Evolutionary conservation across 441 rosid genomes (phyloP).

Genomic region (Cnidoscolus chayamansa): DNA sequence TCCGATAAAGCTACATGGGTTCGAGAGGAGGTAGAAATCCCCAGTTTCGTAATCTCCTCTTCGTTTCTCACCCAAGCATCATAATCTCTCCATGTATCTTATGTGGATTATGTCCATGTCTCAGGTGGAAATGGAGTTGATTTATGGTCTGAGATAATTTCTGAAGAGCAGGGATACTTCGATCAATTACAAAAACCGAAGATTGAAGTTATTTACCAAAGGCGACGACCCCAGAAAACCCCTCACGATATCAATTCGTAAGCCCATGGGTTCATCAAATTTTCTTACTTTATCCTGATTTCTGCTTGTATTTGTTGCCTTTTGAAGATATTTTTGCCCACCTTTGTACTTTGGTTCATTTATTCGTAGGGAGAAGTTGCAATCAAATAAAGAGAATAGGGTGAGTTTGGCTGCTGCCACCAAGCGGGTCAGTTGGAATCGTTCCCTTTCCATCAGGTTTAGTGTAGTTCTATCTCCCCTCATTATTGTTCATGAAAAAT

Average conservation of each 20-base stretch:
- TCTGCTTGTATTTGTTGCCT: neutral
- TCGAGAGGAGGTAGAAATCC: conserved; percentile 12
- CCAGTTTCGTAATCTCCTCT: neutral
- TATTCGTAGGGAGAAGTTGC: conserved; percentile 26
- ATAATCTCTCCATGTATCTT: neutral
- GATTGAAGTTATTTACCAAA: conserved; percentile 44
- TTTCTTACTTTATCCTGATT: neutral
- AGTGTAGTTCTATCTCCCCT: neutral
- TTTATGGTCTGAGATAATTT: conserved; percentile 56
- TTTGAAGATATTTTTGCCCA: neutral
- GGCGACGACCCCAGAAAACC: conserved; percentile 42
- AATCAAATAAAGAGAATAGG: conserved; percentile 35
- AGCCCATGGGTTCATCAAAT: neutral
- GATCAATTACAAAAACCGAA: conserved; percentile 18
- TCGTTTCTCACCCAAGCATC: neutral
- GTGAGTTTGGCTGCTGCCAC: conserved; percentile 46
- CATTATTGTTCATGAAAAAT: neutral
- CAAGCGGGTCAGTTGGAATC: conserved; percentile 80
- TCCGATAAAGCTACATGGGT: conserved; percentile 3
- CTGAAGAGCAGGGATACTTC: conserved; percentile 31
- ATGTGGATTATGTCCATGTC: neutral
- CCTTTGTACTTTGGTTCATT: neutral
- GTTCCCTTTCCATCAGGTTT: conserved; percentile 84
- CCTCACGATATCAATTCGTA: conserved; percentile 27
- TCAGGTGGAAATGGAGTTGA: conserved; percentile 34